Percentiles rank a stretch among this genome's conserved stretches.
Conservation (phyloP, 2,329 filamentous ascomycete genomes). For the Claviceps digitariae region DNA sequence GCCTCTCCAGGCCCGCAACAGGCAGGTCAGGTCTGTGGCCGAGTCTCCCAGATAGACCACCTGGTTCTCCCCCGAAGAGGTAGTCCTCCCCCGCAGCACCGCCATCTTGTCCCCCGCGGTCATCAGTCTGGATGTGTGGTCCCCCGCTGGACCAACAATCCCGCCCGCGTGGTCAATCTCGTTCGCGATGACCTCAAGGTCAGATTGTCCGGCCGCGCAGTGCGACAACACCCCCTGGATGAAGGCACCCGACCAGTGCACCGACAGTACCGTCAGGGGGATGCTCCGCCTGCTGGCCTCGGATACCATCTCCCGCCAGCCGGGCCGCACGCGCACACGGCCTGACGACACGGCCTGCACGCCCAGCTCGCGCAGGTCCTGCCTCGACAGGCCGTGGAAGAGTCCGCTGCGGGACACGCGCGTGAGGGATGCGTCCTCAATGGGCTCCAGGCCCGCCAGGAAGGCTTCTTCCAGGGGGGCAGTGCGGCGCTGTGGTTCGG, state of each 20-base stretch:
- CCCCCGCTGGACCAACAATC: conserved; percentile 24
- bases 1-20: conserved; percentile 27
- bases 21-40: conserved; percentile 40
- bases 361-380: conserved; percentile 25
- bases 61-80: conserved; percentile 5
- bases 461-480: conserved; percentile 28
- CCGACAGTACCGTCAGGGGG: conserved; percentile 31
- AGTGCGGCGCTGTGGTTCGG: conserved; percentile 18
- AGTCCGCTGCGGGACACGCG: conserved; percentile 30
- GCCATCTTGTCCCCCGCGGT: conserved; percentile 34
- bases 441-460: conserved; percentile 26
- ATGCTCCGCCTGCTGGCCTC: conserved; percentile 17
- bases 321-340: conserved; percentile 22
- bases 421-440: conserved; percentile 33
- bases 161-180: conserved; percentile 23
- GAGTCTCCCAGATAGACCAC: conserved; percentile 47
- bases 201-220: too few species aligned
- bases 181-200: conserved; percentile 30
- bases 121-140: conserved; percentile 13
- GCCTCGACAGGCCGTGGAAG: conserved; percentile 26
- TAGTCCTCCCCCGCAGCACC: conserved; percentile 16
- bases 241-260: conserved; percentile 38
- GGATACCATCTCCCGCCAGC: conserved; percentile 24
- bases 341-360: conserved; percentile 20
- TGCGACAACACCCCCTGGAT: conserved; percentile 31